Percentiles rank a stretch among this genome's conserved stretches.
phyloP scores from a whole-genome alignment of 768 basidiomycete genomes.

The Hydnomerulius pinastri region DNA sequence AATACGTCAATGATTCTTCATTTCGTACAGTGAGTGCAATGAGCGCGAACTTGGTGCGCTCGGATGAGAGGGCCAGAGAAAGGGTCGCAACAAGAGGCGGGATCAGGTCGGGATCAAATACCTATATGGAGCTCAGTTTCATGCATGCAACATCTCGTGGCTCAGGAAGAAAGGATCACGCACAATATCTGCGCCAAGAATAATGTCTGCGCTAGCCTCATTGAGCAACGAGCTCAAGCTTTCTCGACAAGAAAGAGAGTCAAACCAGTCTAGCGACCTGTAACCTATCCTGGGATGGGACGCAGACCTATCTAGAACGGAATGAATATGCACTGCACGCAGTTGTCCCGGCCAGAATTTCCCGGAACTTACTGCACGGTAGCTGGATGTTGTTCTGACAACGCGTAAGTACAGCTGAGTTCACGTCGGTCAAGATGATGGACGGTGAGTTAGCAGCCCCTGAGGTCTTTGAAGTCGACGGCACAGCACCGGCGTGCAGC shows the following conservation, averaged over 20 bases:
- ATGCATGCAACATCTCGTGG: neutral
- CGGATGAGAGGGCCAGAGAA: conserved; percentile 27
- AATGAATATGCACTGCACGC: neutral
- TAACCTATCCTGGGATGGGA: conserved; percentile 47
- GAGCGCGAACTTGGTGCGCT: conserved; percentile 20
- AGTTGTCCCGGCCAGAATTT: neutral
- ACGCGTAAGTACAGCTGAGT: conserved; percentile 59
- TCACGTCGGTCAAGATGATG: conserved; percentile 64
- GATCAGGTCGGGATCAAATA: conserved; percentile 67
- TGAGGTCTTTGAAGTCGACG: neutral
- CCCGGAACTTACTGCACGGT: conserved; percentile 59
- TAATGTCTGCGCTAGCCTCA: conserved; percentile 50
- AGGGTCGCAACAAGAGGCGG: conserved; percentile 56
- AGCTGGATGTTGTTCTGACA: conserved; percentile 63
- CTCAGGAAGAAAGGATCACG: conserved; percentile 12
- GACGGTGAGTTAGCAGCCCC: conserved; percentile 6
- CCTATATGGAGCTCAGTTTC: conserved; percentile 40
- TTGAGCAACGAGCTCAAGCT: conserved; percentile 31
- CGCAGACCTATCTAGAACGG: conserved; percentile 53
- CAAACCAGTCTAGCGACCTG: conserved; percentile 64
- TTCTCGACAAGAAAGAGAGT: conserved; percentile 44
- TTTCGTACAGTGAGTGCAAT: conserved; percentile 56
- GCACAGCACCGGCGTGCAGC: conserved; percentile 1
- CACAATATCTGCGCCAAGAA: conserved; percentile 75
- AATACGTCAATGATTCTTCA: conserved; percentile 48